Evolutionary conservation across 2,329 filamentous ascomycete genomes (phyloP), one percentile per base, ranked within the genome.

Genomic region (Aulographum hederae): DNA sequence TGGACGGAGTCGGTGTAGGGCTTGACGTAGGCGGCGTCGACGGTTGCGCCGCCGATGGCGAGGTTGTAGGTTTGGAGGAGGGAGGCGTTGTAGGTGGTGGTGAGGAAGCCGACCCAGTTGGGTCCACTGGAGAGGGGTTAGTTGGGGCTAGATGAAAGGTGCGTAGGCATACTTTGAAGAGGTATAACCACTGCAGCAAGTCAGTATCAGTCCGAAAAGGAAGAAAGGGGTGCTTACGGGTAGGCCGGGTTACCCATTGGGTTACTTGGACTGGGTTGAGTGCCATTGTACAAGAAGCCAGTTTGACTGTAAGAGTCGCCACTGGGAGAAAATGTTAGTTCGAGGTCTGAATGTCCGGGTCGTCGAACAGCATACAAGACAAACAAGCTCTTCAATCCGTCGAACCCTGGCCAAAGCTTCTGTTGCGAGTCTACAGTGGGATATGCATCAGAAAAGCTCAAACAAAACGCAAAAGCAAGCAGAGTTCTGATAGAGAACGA

Each of bases 161-260:
- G 28, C n/a, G 23, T 6, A 5, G 5, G 32, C 6, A 13, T 18
- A 26, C 2, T 16, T 38, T 41, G 45, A 43, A 3, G 46, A 46
- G 23, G 47, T 52, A 38, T 41, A 51, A 28, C 49, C 50, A n/a
- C n/a, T n/a, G n/a, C n/a, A n/a, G n/a, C n/a, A n/a, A n/a, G n/a
- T n/a, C 5, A 42, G 44, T 21, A 2, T n/a, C n/a, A 17, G 13
- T 13, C 35, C 29, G n/a, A n/a, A n/a, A n/a, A n/a, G n/a, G n/a
- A n/a, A n/a, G n/a, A n/a, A n/a, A n/a, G n/a, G n/a, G n/a, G n/a
- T n/a, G n/a, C 42, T 36, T 43, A 48, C 43, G 61, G 64, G 38
- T 65, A 68, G 0, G 53, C 30, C 0, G 72, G 72, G 41, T 78
- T 78, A 1, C 73, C 71, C 38, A 76, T 53, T 1, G 70, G 68